Base-by-base conservation (phyloP, 2,329 filamentous ascomycete species). In the Trichoderma pleuroti region DNA sequence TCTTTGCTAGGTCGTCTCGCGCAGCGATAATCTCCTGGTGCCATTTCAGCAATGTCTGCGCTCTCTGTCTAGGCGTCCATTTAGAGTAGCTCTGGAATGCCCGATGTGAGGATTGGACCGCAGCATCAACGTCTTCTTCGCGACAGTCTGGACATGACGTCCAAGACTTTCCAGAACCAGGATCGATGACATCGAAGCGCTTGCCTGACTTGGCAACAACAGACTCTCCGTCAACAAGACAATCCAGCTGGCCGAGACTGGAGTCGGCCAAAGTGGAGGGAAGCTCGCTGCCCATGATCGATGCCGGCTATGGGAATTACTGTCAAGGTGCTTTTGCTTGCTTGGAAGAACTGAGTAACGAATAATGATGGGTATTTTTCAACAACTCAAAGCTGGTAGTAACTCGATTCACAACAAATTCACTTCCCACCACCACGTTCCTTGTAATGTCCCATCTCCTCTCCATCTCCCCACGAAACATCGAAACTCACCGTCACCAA, bases 181-280 rank as follows among this genome's bases (percentile, higher is more conserved):
- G 86, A 71, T 88, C 86, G 18, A 86, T 74, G 11, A 88, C 83
- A 71, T 85, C 81, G 72, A 88, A 88, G 0, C 84, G 82, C 39
- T 81, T 80, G 62, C 83, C 83, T 34, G 81, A 83, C 56, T 81
- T 81, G 18, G 86, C 81, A 14, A 79, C 70, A 1, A 84, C 79
- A 80, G 84, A 85, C 74, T 83, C 73, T 65, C 85, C 83, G 69
- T 86, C 80, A 68, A 88, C 79, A 67, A 84, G 84, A 62, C 84
- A 86, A 72, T 87, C 83, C 54, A 82, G 82, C 39, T 84, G 81
- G 18, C 85, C 80, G 16, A 88, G 81, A 30, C 79, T 81, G 3
- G 81, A 80, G 75, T 88, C 82, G 24, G 81, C 77, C 39, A 88
- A 80, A 74, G 84, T 72, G 36, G 83, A 81, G 16, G 83, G 82